Conservation (phyloP, 2,329 filamentous ascomycete genomes). For the Grosmannia penicillata region DNA sequence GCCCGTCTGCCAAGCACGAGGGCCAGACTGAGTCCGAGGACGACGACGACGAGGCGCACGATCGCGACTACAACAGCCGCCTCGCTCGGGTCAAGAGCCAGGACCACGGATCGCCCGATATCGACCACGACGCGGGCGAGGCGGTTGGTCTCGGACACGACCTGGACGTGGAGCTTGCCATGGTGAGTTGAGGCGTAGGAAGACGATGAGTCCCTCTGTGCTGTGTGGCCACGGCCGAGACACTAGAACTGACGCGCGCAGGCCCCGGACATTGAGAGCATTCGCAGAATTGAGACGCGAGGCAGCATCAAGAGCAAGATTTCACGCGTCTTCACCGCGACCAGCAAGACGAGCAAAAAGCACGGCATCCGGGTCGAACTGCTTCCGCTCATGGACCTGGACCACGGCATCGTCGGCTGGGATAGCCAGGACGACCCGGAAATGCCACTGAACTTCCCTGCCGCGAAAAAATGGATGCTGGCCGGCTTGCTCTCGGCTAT, state of each 20-base stretch:
- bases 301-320: background rate
- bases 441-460: constrained; percentile 44
- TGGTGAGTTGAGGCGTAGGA: background rate
- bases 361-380: background rate
- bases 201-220: no score
- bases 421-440: constrained; percentile 40
- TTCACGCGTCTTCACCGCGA: background rate
- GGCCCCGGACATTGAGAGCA: background rate
- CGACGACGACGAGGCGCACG: constrained; percentile 3
- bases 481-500: constrained; percentile 41
- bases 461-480: constrained; percentile 40
- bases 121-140: background rate
- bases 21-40: constrained; percentile 6
- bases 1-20: background rate
- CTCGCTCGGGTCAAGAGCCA: background rate
- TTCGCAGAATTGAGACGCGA: constrained; percentile 2
- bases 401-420: constrained; percentile 41
- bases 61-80: background rate
- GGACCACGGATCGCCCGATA: background rate
- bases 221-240: no score
- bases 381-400: constrained; percentile 38
- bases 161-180: background rate
- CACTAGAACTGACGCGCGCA: background rate
- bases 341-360: background rate
- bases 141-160: background rate